Evolutionary conservation across 345 rosid genomes (phyloP).

Genomic region (Eucalyptus viminalis): DNA sequence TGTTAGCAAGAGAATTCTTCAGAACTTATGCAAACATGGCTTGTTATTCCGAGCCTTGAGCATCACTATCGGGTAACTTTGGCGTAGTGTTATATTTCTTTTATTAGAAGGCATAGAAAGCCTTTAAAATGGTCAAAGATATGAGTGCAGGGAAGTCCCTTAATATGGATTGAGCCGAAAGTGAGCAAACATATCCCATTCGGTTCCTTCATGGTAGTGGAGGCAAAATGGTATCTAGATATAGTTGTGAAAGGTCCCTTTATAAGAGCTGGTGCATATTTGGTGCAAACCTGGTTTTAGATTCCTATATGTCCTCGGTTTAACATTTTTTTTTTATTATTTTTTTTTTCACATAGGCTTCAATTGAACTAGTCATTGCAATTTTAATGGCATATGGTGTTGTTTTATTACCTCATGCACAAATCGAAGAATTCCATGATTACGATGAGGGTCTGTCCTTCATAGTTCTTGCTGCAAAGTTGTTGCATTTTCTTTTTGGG

Average conservation of each 20-base stretch:
- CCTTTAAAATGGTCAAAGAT: not conserved
- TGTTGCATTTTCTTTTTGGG: not conserved
- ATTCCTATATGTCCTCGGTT: too few species aligned
- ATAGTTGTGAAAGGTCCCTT: not conserved
- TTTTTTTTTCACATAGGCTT: too few species aligned
- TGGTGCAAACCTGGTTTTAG: too few species aligned
- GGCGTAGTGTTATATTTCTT: not conserved
- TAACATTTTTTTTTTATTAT: too few species aligned
- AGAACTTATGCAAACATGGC: not conserved
- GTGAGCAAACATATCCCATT: not conserved
- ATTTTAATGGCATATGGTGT: too few species aligned
- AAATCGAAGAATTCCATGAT: not conserved
- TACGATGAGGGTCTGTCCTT: not conserved
- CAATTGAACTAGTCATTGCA: too few species aligned
- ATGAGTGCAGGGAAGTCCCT: not conserved
- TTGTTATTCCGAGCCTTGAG: not conserved
- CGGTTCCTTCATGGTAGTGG: not conserved
- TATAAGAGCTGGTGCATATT: too few species aligned
- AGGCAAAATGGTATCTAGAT: not conserved
- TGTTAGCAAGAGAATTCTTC: not conserved
- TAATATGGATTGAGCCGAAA: not conserved
- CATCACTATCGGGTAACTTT: not conserved
- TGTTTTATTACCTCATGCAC: not conserved
- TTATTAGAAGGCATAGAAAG: not conserved
- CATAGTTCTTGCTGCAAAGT: not conserved